phyloP scores from a whole-genome alignment of 352 stramenopile genomes.

The Aphanomyces euteiches region DNA sequence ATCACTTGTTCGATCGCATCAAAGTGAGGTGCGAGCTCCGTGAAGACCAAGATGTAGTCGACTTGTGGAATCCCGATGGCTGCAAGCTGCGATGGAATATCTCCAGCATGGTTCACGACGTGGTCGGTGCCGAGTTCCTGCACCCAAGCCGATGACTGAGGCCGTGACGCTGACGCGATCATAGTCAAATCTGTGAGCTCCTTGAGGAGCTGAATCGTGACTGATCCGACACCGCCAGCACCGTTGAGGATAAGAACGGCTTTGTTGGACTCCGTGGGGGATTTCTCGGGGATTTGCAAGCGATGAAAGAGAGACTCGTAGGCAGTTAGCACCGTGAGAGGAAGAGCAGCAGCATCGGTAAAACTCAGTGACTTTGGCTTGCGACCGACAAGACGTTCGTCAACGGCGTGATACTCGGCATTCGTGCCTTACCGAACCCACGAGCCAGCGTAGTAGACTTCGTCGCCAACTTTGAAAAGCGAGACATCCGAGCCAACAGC shows the following conservation, averaged over 20 bases:
- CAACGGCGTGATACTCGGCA: slow-evolving; percentile 13
- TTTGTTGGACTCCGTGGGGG: background rate
- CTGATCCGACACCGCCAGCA: slow-evolving; percentile 23
- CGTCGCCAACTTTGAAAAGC: slow-evolving; percentile 23
- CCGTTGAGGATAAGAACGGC: slow-evolving; percentile 4
- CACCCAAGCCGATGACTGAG: slow-evolving; percentile 7
- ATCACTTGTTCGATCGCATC: slow-evolving; percentile 16
- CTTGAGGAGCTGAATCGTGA: slow-evolving; percentile 22
- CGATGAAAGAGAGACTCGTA: slow-evolving; percentile 8
- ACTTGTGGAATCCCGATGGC: slow-evolving; percentile 15
- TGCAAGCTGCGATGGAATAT: slow-evolving; percentile 13
- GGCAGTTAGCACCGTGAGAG: slow-evolving; percentile 15
- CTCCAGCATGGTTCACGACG: slow-evolving; percentile 22
- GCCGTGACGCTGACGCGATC: slow-evolving; percentile 27
- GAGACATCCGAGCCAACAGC: slow-evolving; percentile 6
- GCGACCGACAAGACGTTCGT: slow-evolving; percentile 7
- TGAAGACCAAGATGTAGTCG: slow-evolving; percentile 22
- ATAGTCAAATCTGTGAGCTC: slow-evolving; percentile 19
- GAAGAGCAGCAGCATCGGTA: slow-evolving; percentile 18
- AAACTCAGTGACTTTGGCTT: slow-evolving; percentile 16
- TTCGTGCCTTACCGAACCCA: slow-evolving; percentile 10
- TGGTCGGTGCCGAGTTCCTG: slow-evolving; percentile 14
- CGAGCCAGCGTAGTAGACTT: slow-evolving; percentile 23
- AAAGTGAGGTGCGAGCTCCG: background rate
- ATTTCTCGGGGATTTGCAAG: background rate